These are phyloP conservation scores for Solanum etuberosum DNA, from an alignment of 257 asterid genomes.

Conservation along the genomic window DNA sequence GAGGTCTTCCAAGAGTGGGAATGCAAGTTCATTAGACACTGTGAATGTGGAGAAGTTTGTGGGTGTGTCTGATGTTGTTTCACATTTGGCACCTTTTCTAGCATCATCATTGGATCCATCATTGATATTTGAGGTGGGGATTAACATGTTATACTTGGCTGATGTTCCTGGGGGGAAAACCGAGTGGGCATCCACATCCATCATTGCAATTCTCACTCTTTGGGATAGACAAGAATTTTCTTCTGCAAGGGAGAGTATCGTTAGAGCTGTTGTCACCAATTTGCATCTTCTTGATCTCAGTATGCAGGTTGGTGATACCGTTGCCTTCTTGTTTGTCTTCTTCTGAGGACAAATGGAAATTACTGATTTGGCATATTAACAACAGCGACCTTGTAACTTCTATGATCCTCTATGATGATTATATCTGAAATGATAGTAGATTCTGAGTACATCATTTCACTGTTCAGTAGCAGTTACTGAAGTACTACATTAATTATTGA, in stretches of 20 bases:
- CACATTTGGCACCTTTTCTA: conserved; percentile 81
- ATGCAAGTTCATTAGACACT: conserved; percentile 16
- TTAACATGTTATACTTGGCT: conserved; percentile 84
- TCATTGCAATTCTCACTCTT: conserved; percentile 75
- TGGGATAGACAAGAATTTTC: conserved; percentile 96
- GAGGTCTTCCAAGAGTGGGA: conserved; percentile 35
- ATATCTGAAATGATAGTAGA: background rate
- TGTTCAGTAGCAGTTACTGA: background rate
- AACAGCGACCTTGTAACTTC: background rate
- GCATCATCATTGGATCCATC: conserved; percentile 85
- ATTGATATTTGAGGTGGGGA: conserved; percentile 80
- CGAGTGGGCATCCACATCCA: conserved; percentile 85
- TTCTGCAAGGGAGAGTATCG: conserved; percentile 85
- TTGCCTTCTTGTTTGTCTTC: conserved; percentile 1
- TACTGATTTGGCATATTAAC: background rate
- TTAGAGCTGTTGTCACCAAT: conserved; percentile 81
- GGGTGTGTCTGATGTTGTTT: conserved; percentile 81
- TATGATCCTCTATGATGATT: background rate
- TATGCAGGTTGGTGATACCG: conserved; percentile 56
- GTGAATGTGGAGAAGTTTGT: conserved; percentile 59
- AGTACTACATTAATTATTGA: background rate
- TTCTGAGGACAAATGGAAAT: background rate
- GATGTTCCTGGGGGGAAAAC: conserved; percentile 95
- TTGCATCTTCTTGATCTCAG: conserved; percentile 88
- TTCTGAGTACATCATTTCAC: background rate